Evolutionary conservation across 768 basidiomycete species (phyloP), one percentile per base, ranked within the genome.

Genomic region (Tephrocybe sp.): DNA sequence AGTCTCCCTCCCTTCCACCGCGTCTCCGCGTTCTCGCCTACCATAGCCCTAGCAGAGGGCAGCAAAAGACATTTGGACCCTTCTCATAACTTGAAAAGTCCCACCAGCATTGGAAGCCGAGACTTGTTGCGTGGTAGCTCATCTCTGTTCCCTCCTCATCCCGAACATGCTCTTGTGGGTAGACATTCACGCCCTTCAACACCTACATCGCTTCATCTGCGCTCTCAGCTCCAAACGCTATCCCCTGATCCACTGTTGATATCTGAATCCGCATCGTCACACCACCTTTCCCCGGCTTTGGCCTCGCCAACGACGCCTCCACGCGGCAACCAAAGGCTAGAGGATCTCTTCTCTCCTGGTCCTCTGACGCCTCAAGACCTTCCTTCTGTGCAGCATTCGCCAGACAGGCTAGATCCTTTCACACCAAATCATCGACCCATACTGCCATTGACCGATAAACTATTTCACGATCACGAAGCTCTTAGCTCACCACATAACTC

Each of bases 181-280:
- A 35, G 35, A 32, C 49, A 50, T 32, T 31, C 14, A 17, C 31
- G 22, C 35, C 44, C 55, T 43, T 45, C 45, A 23, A 58, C 30
- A 44, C 56, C 49, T 41, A 47, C 46, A 47, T 53, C 40, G 33
- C 50, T 39, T 34, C 43, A 45, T 48, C 44, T 49, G 9, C 22
- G 14, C 19, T 14, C 9, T n/a, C 42, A 5, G 12, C 10, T 31
- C 12, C 50, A 51, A 44, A 60, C 58, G 13, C 58, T 31, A 14
- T 66, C 64, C 7, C 34, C 20, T 11, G 58, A 60, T 39, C 60
- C 50, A 45, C 52, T 49, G 5, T 56, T 43, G 5, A 43, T 57
- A 23, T 51, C 52, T 31, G 36, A 17, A 22, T 45, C 36, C 12
- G 49, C 45, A 23, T 46, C 49, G 41, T 23, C 26, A 36, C 4